Base-by-base conservation (phyloP, 2,329 filamentous ascomycete species). In the Aspergillus intermedius region DNA sequence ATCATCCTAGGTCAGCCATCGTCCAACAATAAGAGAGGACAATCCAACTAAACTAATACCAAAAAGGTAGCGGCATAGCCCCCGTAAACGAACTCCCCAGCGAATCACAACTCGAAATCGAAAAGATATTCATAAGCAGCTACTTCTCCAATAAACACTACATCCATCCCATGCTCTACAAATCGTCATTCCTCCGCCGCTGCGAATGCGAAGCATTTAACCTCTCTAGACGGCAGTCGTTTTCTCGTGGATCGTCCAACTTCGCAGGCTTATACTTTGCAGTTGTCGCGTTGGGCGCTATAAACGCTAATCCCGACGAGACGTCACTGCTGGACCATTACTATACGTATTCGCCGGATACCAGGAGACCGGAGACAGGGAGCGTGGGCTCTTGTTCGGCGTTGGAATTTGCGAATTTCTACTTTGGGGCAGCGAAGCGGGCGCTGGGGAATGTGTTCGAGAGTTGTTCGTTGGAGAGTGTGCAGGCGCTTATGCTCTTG, bases 401-500 rank as follows among this genome's bases (percentile, higher is more conserved):
- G 3, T 42, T 60, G 19, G 53, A 59, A 30, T 57, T 58, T 49
- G 60, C 62, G 7, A 59, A 59, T 44, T 53, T 55, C 25, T 64
- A 59, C 37, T 64, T 62, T 37, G 56, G 52, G 21, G 47, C 52
- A 15, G 56, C 61, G 13, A 63, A 60, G 44, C 44, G 49, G 23
- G 49, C 58, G 7, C 44, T 66, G 7, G 60, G 60, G 0, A 60
- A 66, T 50, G 37, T 64, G 5, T 63, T 65, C 41, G 62, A 65
- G 44, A 60, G 58, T 21, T 60, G 52, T 34, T 59, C 54, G 23
- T 25, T 64, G 13, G 61, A 64, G 40, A 61, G 53, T 45, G 54
- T 46, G 10, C 60, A 64, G 42, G 54, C 60, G 37, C 50, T 64
- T 13, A 52, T 61, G 12, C 48, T 64, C 3, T 51, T 64, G 55